A percentile compares a stretch with the other conserved stretches of the same genome.
phyloP scores from a whole-genome alignment of 495 filamentous ascomycete genomes.

The Cladorrhinum samala region DNA sequence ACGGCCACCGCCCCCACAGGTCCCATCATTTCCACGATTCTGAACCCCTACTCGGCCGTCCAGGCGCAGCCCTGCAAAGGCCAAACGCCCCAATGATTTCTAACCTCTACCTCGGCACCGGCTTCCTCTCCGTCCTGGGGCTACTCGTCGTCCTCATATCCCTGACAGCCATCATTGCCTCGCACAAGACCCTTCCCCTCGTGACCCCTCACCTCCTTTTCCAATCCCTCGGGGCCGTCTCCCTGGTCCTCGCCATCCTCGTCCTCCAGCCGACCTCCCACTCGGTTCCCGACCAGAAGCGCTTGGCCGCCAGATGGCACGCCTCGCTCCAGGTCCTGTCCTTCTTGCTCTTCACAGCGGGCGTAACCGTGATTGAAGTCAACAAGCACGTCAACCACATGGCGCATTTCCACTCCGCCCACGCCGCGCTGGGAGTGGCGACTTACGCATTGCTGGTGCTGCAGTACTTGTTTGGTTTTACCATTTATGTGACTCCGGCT shows the following conservation, averaged over 20 bases:
- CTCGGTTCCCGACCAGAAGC: conserved; percentile 65
- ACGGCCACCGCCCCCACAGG: too few species aligned
- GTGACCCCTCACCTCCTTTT: conserved; percentile 87
- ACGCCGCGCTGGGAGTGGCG: conserved; percentile 71
- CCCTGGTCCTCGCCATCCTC: conserved; percentile 72
- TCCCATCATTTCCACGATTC: too few species aligned
- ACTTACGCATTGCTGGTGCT: conserved; percentile 65
- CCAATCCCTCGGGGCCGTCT: conserved; percentile 65
- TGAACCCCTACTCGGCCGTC: conserved; percentile 70
- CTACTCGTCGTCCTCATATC: conserved; percentile 57
- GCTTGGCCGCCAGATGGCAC: conserved; percentile 63
- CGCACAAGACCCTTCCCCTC: conserved; percentile 53
- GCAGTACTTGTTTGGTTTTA: conserved; percentile 72
- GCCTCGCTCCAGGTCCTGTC: conserved; percentile 58
- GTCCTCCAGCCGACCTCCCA: conserved; percentile 85
- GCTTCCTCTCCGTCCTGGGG: conserved; percentile 32
- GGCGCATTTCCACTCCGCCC: conserved; percentile 67
- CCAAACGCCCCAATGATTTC: conserved; percentile 53
- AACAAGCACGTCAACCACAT: conserved; percentile 63
- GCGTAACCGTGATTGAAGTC: conserved; percentile 70
- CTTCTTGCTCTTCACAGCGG: conserved; percentile 54
- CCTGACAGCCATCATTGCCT: conserved; percentile 67
- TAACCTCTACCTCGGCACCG: conserved; percentile 70
- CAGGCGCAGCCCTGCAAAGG: conserved; percentile 66
- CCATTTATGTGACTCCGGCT: conserved; percentile 64